Evolutionary conservation across 306 rosid genomes (phyloP).

Genomic region (Nissolia schottii): DNA sequence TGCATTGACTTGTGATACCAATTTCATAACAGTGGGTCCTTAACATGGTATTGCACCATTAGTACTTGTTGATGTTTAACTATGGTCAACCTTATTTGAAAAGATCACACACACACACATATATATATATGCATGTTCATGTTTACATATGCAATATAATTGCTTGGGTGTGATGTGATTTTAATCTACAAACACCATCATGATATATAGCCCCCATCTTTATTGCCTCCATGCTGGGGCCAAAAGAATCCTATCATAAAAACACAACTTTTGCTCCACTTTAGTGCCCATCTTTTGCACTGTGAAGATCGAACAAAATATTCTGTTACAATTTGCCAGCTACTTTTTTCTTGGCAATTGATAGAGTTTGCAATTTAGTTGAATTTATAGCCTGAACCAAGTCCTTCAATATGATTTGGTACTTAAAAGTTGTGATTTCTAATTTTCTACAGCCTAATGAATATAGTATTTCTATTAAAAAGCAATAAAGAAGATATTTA

Average conservation of each 20-base stretch:
- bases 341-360: not conserved
- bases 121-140: constrained; percentile 27
- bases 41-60: constrained; percentile 25
- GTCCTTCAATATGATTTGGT: not conserved
- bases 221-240: constrained; percentile 53
- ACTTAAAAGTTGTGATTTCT: constrained; percentile 2
- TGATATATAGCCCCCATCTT: constrained; percentile 26
- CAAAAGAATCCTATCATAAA: constrained; percentile 41
- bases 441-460: not conserved
- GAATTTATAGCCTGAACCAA: not conserved
- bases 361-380: constrained; percentile 11
- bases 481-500: too few species aligned
- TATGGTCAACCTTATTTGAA: constrained; percentile 46
- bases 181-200: constrained; percentile 43
- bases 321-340: constrained; percentile 22
- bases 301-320: constrained; percentile 28
- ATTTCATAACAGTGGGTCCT: constrained; percentile 33
- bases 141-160: constrained; percentile 33
- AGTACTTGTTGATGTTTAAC: constrained; percentile 20
- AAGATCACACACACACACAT: too few species aligned
- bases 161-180: constrained; percentile 22
- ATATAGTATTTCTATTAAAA: not conserved
- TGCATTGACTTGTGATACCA: constrained; percentile 51
- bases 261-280: constrained; percentile 35
- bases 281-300: constrained; percentile 39